Conservation (phyloP, 805 yeast genomes). For the Kazachstania kunashirensis region DNA sequence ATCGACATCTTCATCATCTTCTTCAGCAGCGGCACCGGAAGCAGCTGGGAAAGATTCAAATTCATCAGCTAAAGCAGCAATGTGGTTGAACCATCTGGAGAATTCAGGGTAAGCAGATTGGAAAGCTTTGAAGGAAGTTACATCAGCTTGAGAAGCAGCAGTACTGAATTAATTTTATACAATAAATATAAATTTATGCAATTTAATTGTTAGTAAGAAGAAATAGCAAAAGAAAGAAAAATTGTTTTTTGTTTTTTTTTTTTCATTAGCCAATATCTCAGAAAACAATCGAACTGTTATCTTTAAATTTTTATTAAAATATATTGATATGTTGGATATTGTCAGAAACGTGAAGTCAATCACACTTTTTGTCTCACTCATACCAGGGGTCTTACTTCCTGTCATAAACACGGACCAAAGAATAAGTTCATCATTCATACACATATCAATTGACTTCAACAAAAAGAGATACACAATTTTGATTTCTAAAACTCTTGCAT, state of each 20-base stretch:
- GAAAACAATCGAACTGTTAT: too few relatives aligned
- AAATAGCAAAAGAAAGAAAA: not conserved
- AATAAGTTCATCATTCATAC: slow-evolving; percentile 14
- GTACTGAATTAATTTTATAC: slow-evolving; percentile 49
- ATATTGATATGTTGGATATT: too few relatives aligned
- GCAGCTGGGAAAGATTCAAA: slow-evolving; percentile 77
- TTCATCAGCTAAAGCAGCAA: slow-evolving; percentile 84
- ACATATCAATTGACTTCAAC: too few relatives aligned
- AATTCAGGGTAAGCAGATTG: slow-evolving; percentile 86
- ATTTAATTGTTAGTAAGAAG: not conserved
- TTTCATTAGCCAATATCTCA: too few relatives aligned
- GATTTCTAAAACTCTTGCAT: too few relatives aligned
- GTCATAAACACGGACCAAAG: slow-evolving; percentile 42
- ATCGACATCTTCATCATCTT: slow-evolving; percentile 81
- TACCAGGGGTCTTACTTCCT: slow-evolving; percentile 93
- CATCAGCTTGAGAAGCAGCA: slow-evolving; percentile 93
- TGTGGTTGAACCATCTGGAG: slow-evolving; percentile 98
- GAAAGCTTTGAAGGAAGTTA: slow-evolving; percentile 86
- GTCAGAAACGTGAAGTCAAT: slow-evolving; percentile 34
- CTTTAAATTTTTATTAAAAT: too few relatives aligned
- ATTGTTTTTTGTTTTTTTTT: not conserved
- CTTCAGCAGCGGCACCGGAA: slow-evolving; percentile 42
- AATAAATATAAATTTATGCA: too few relatives aligned
- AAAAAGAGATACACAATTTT: too few relatives aligned
- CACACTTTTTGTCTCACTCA: slow-evolving; percentile 62